Percentiles rank a stretch among this genome's conserved stretches.
Conservation (phyloP, 2,329 filamentous ascomycete species). For the Metarhizium sp. region DNA sequence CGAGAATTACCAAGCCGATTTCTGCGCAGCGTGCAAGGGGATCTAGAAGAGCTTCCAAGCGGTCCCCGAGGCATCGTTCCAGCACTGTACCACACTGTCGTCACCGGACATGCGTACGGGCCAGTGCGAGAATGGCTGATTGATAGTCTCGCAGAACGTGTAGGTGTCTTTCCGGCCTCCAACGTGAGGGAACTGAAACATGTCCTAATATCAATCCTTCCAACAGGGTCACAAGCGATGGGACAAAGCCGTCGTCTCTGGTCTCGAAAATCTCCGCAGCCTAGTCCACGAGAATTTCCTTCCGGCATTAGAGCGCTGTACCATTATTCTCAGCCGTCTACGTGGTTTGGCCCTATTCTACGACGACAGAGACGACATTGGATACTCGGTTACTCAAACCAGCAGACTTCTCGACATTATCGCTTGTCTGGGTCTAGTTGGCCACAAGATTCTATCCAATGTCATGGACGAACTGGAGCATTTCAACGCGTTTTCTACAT, state of each 20-base stretch:
- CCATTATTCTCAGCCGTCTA: constrained; percentile 72
- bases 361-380: constrained; percentile 54
- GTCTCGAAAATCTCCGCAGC: constrained; percentile 67
- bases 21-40: constrained; percentile 66
- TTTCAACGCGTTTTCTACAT: constrained; percentile 70
- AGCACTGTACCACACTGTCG: constrained; percentile 73
- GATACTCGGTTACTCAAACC: constrained; percentile 55
- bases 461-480: constrained; percentile 69
- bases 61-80: constrained; percentile 57
- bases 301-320: constrained; percentile 75
- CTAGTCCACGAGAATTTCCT: constrained; percentile 82
- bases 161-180: constrained; percentile 28
- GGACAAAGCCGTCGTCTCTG: constrained; percentile 76
- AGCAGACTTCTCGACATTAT: constrained; percentile 60
- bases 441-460: constrained; percentile 61
- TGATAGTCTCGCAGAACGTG: constrained; percentile 70
- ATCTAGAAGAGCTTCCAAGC: constrained; percentile 51
- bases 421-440: constrained; percentile 64
- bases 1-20: constrained; percentile 73
- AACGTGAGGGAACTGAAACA: not conserved
- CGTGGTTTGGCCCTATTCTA: constrained; percentile 77
- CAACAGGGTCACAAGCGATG: constrained; percentile 80
- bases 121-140: constrained; percentile 80
- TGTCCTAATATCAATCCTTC: constrained; percentile 1
- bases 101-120: constrained; percentile 71